A percentile compares a stretch with the other conserved stretches of the same genome.
phyloP scores from a whole-genome alignment of 352 stramenopile genomes.

The Phytophthora melonis region DNA sequence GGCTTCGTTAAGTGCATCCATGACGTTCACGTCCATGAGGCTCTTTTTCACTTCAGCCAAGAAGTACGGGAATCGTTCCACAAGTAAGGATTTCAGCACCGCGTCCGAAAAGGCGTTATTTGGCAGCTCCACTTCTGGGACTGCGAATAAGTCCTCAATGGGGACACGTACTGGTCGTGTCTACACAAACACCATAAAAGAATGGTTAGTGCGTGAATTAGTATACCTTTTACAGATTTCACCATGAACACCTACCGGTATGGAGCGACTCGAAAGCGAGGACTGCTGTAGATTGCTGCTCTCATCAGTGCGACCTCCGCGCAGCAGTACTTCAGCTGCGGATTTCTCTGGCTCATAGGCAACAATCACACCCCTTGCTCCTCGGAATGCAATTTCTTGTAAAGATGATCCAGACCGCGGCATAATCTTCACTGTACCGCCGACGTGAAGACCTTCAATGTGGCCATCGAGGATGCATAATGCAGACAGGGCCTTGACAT shows the following conservation, averaged over 20 bases:
- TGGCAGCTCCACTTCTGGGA: constrained; percentile 81
- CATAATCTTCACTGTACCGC: constrained; percentile 87
- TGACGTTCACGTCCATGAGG: constrained; percentile 60
- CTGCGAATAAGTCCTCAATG: constrained; percentile 81
- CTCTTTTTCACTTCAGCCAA: constrained; percentile 83
- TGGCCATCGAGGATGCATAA: constrained; percentile 87
- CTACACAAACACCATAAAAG: constrained; percentile 37
- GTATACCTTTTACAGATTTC: neutral
- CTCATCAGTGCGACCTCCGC: constrained; percentile 54
- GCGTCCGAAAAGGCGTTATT: constrained; percentile 73
- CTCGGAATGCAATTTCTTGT: constrained; percentile 82
- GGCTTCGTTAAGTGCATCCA: constrained; percentile 49
- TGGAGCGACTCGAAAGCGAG: constrained; percentile 33
- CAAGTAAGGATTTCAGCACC: constrained; percentile 72
- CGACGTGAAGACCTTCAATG: constrained; percentile 84
- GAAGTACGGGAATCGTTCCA: constrained; percentile 81
- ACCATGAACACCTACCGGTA: constrained; percentile 51
- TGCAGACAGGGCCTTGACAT: constrained; percentile 76
- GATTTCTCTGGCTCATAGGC: constrained; percentile 86
- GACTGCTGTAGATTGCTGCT: constrained; percentile 43
- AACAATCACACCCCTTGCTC: constrained; percentile 78
- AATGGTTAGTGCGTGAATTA: constrained; percentile 9
- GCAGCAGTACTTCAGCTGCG: constrained; percentile 80
- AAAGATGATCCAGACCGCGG: constrained; percentile 70
- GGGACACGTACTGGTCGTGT: constrained; percentile 82